Evolutionary conservation across 2,329 filamentous ascomycete genomes (phyloP).

Genomic region (Penicillium sp.): DNA sequence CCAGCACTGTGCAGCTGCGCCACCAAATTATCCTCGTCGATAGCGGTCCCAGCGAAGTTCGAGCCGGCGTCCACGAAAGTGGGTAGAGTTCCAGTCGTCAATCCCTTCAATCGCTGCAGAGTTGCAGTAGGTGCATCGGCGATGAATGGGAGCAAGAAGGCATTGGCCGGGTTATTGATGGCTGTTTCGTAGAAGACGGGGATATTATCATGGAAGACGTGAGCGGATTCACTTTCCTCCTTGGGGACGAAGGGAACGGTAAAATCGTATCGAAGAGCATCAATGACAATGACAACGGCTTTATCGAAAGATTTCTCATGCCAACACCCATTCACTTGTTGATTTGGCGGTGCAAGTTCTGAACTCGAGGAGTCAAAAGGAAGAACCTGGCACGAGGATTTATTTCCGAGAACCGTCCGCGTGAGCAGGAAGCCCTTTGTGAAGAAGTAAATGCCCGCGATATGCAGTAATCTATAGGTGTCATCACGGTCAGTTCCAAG

Average conservation of each 20-base stretch:
- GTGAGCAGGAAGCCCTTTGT: slow-evolving; percentile 94
- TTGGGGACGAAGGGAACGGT: slow-evolving; percentile 73
- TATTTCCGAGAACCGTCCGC: slow-evolving; percentile 76
- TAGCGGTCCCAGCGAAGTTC: slow-evolving; percentile 92
- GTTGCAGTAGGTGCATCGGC: slow-evolving; percentile 95
- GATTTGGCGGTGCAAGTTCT: slow-evolving; percentile 21
- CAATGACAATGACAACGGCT: slow-evolving; percentile 86
- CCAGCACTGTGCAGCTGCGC: slow-evolving; percentile 66
- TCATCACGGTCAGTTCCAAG: background rate
- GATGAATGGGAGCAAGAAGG: slow-evolving; percentile 91
- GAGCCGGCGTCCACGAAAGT: slow-evolving; percentile 94
- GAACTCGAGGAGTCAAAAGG: slow-evolving; percentile 59
- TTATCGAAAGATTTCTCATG: slow-evolving; percentile 92
- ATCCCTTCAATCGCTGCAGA: slow-evolving; percentile 85
- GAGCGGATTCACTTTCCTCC: slow-evolving; percentile 49
- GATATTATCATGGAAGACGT: slow-evolving; percentile 84
- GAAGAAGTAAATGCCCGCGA: slow-evolving; percentile 85
- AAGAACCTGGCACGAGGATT: slow-evolving; percentile 69
- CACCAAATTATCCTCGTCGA: slow-evolving; percentile 86
- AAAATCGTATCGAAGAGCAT: slow-evolving; percentile 96
- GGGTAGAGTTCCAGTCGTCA: slow-evolving; percentile 92
- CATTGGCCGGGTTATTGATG: slow-evolving; percentile 72
- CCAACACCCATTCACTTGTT: slow-evolving; percentile 77
- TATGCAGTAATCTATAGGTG: slow-evolving; percentile 67
- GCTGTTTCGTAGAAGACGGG: slow-evolving; percentile 86